phyloP scores from a whole-genome alignment of 805 yeast species.

The Pichia paraexigua region DNA sequence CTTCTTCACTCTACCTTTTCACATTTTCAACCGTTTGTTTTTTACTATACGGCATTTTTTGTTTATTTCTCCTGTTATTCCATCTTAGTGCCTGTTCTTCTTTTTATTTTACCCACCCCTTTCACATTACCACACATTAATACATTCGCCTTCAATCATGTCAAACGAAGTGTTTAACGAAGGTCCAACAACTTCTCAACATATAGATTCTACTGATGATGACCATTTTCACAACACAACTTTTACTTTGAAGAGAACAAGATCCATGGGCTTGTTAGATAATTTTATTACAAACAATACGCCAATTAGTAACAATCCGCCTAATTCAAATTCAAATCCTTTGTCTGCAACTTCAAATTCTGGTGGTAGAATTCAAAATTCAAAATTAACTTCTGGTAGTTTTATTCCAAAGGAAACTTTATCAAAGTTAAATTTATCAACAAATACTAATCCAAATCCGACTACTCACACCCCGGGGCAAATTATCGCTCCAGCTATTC shows the following conservation, averaged over 20 bases:
- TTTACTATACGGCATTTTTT: background rate
- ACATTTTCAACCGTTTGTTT: background rate
- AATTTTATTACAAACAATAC: constrained; percentile 33
- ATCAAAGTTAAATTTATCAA: constrained; percentile 2
- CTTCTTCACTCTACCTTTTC: background rate
- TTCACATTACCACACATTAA: background rate
- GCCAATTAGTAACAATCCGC: background rate
- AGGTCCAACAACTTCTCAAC: constrained; percentile 58
- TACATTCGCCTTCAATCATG: constrained; percentile 9
- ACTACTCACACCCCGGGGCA: background rate
- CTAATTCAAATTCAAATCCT: background rate
- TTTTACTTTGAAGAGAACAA: constrained; percentile 69
- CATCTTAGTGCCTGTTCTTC: background rate
- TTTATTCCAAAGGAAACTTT: constrained; percentile 9
- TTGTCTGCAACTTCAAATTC: background rate
- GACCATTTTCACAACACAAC: constrained; percentile 63
- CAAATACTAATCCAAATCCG: background rate
- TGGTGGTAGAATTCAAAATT: background rate
- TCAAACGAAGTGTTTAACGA: constrained; percentile 38
- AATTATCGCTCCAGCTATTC: background rate
- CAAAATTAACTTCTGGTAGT: constrained; percentile 5
- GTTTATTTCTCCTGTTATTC: background rate
- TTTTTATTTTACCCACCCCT: background rate
- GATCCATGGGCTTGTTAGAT: constrained; percentile 75
- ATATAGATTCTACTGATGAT: constrained; percentile 63